Base-by-base conservation (phyloP, 2,329 filamentous ascomycete genomes). In the Tothia fuscella region DNA sequence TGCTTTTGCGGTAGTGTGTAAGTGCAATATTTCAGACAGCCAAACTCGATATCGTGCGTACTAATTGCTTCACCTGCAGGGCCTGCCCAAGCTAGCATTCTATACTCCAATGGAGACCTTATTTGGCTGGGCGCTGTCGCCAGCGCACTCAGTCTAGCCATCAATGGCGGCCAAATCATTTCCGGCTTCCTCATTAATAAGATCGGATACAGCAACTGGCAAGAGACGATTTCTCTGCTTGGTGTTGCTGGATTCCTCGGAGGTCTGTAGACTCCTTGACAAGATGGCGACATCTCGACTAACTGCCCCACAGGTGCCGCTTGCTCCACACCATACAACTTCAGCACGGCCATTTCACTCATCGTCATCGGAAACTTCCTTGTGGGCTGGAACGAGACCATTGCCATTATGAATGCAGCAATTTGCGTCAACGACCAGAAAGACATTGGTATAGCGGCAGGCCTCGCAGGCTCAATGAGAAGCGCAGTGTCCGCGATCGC, bases 381-480 rank as follows among this genome's bases (percentile, higher is more conserved):
- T 37, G 50, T 56, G 20, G 56, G 56, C 16, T 58, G 53, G 53
- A 51, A 50, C 39, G 56, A 59, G 42, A 42, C 43, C 24, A 38
- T 56, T 21, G 48, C 47, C 30, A 47, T 57, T 21, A 40, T 51
- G 10, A 50, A 49, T 34, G 39, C 48, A 3, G 52, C 62, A 1
- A 64, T 64, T 49, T 61, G 57, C 38, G 54, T 56, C 16, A 53
- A 57, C 0, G 53, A 59, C 12, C 55, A 57, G 46, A 46, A 36
- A 10, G 61, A 66, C 12, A 65, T 66, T 32, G 63, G 63, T 22
- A 50, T 63, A 5, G 61, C 63, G 1, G 61, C 56, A 4, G 62
- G 62, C 16, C 46, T 63, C 12, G 50, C 63, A 5, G 60, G 61
- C 1, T 64, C 61, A 2, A 60, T 65, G 26, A 58, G 62, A 3